A percentile compares a stretch with the other conserved stretches of the same genome.
Evolutionary conservation across 1,139 yeast species (phyloP).

Genomic region (Yamadazyma friedrichii): DNA sequence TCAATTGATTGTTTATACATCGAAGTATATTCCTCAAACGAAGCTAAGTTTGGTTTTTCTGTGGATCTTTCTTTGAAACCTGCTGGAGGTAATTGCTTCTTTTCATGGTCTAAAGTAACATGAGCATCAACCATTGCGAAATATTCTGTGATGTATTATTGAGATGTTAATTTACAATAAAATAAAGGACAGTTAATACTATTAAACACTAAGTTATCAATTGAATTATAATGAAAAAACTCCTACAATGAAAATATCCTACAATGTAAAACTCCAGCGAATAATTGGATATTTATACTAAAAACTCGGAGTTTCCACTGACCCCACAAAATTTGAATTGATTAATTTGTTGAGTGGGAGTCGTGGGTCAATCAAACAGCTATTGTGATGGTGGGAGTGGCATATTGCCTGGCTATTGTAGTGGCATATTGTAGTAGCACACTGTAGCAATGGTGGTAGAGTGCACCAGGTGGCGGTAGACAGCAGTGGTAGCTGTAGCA

Average conservation of each 20-base stretch:
- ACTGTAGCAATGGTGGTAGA: no score
- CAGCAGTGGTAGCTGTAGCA: no score
- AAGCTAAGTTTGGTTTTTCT: slow-evolving; percentile 46
- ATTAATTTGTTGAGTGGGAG: slow-evolving; percentile 7
- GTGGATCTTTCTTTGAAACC: slow-evolving; percentile 57
- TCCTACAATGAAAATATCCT: background rate
- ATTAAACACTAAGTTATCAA: background rate
- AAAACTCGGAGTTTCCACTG: slow-evolving; percentile 10
- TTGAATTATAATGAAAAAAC: background rate
- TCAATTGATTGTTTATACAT: slow-evolving; percentile 68
- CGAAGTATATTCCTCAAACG: slow-evolving; percentile 55
- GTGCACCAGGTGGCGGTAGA: no score
- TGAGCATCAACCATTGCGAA: slow-evolving; percentile 21
- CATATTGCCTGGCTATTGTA: no score
- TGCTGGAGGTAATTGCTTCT: slow-evolving; percentile 48
- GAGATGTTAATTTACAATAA: no score
- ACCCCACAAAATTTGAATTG: slow-evolving; percentile 12
- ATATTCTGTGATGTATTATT: no score
- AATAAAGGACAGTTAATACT: background rate
- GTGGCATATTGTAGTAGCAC: no score
- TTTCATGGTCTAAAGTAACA: slow-evolving; percentile 44
- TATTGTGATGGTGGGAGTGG: no score
- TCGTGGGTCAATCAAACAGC: background rate
- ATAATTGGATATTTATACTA: background rate
- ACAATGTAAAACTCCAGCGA: background rate